Evolutionary conservation across 257 asterid genomes (phyloP).

Genomic region (Eucommia ulmoides): DNA sequence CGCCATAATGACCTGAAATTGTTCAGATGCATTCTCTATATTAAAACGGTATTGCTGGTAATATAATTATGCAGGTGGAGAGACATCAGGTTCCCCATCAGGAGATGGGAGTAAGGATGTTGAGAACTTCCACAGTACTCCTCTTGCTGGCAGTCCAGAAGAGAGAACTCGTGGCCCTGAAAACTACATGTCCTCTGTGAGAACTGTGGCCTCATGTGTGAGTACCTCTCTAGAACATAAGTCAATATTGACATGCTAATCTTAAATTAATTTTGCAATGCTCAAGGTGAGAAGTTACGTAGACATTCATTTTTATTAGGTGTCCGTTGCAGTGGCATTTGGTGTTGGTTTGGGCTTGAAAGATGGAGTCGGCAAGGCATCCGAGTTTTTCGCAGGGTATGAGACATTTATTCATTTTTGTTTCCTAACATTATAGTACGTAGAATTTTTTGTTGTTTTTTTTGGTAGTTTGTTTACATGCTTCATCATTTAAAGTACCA

Average conservation of each 20-base stretch:
- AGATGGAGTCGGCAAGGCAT: conserved; percentile 67
- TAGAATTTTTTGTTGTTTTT: neutral
- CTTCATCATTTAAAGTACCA: neutral
- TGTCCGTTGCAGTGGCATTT: conserved; percentile 77
- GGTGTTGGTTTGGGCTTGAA: conserved; percentile 84
- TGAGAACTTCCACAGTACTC: conserved; percentile 21
- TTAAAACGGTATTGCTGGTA: no score
- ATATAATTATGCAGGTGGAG: conserved; percentile 32
- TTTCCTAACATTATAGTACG: neutral
- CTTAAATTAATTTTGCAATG: conserved; percentile 13
- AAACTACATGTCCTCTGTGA: conserved; percentile 52
- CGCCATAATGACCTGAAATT: conserved; percentile 7
- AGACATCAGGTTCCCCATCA: conserved; percentile 22
- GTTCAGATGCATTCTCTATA: conserved; percentile 4
- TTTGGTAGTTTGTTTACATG: neutral
- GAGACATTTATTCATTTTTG: conserved; percentile 10
- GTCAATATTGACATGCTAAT: neutral
- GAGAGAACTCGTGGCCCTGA: conserved; percentile 19
- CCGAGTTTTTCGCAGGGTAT: conserved; percentile 98
- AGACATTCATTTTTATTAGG: conserved; percentile 54
- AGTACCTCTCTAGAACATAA: conserved; percentile 11
- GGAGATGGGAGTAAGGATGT: conserved; percentile 16
- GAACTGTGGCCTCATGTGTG: conserved; percentile 80
- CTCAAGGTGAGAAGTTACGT: conserved; percentile 33
- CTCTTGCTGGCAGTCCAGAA: conserved; percentile 25